A percentile compares a stretch with the other conserved stretches of the same genome.
These are phyloP conservation scores for Lentinula sp. DNA, from an alignment of 768 basidiomycete genomes.

Conservation along the genomic window DNA sequence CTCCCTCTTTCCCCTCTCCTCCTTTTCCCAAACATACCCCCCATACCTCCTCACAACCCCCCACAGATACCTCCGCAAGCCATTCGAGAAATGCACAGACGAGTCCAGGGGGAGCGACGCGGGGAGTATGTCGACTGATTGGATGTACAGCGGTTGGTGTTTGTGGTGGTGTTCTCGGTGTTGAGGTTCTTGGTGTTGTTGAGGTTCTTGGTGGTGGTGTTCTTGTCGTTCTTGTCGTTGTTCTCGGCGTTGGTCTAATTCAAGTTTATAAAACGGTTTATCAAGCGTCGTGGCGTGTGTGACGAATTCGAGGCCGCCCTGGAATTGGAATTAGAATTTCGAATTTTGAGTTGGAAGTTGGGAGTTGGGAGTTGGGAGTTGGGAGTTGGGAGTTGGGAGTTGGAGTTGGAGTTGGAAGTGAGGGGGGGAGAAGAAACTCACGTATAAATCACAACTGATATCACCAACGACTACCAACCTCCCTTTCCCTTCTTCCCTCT, in stretches of 20 bases:
- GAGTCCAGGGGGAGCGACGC: slow-evolving; percentile 80
- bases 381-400: not conserved
- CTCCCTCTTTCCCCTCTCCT: not conserved
- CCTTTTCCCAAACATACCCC: not conserved
- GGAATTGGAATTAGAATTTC: not conserved
- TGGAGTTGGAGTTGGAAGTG: too few relatives aligned
- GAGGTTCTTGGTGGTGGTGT: too few relatives aligned
- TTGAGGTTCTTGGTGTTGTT: too few relatives aligned
- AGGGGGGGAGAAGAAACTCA: slow-evolving; percentile 18
- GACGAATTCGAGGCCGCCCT: slow-evolving; percentile 87
- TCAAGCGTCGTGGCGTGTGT: slow-evolving; percentile 72
- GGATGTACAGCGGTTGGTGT: slow-evolving; percentile 47
- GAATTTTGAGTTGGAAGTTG: not conserved
- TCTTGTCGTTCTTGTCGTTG: too few relatives aligned
- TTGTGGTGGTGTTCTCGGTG: too few relatives aligned
- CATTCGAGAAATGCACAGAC: slow-evolving; percentile 66
- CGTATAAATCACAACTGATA: slow-evolving; percentile 83
- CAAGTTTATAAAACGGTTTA: slow-evolving; percentile 50
- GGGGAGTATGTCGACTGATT: slow-evolving; percentile 90
- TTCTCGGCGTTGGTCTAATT: too few relatives aligned
- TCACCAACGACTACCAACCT: slow-evolving; percentile 76
- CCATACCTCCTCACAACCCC: slow-evolving; percentile 42
- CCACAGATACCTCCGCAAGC: slow-evolving; percentile 62
- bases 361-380: not conserved
- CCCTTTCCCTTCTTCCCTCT: slow-evolving; percentile 41